Conservation (phyloP, 2,329 filamentous ascomycete genomes). For the Cytospora schulzeri region DNA sequence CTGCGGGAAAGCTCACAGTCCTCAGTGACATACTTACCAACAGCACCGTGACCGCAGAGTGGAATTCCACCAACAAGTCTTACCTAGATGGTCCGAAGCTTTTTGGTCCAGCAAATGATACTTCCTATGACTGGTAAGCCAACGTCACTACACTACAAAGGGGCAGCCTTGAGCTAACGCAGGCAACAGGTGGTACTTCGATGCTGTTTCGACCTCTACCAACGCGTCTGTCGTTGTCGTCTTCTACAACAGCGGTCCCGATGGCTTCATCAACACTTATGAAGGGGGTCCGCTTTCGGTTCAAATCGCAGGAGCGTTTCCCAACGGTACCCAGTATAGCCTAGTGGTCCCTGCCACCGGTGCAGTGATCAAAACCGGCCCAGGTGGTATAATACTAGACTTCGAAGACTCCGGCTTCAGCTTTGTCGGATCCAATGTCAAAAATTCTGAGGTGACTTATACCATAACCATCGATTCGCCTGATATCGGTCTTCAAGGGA, state of each 20-base stretch:
- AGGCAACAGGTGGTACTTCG: conserved; percentile 26
- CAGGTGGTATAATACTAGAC: conserved; percentile 2
- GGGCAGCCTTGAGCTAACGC: background rate
- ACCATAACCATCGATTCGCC: conserved; percentile 22
- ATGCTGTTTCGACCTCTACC: conserved; percentile 16
- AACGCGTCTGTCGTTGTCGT: conserved; percentile 23
- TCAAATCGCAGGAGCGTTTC: conserved; percentile 12
- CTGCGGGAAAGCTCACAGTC: background rate
- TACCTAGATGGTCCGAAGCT: conserved; percentile 22
- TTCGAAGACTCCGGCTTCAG: conserved; percentile 19
- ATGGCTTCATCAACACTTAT: conserved; percentile 19
- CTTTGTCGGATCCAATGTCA: conserved; percentile 18
- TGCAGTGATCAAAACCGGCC: conserved; percentile 5
- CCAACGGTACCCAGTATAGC: conserved; percentile 23
- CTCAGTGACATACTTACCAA: conserved; percentile 4
- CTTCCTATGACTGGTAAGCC: conserved; percentile 24
- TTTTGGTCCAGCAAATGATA: conserved; percentile 10
- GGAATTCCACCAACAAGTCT: background rate
- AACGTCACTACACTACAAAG: too few species aligned
- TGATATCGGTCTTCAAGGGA: conserved; percentile 20
- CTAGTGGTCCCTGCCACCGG: conserved; percentile 5
- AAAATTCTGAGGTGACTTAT: conserved; percentile 9
- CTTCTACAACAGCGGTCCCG: conserved; percentile 25
- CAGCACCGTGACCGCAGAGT: conserved; percentile 10
- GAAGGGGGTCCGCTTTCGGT: conserved; percentile 7